Conservation (phyloP, 257 asterid genomes). For the Lavandula angustifolia region DNA sequence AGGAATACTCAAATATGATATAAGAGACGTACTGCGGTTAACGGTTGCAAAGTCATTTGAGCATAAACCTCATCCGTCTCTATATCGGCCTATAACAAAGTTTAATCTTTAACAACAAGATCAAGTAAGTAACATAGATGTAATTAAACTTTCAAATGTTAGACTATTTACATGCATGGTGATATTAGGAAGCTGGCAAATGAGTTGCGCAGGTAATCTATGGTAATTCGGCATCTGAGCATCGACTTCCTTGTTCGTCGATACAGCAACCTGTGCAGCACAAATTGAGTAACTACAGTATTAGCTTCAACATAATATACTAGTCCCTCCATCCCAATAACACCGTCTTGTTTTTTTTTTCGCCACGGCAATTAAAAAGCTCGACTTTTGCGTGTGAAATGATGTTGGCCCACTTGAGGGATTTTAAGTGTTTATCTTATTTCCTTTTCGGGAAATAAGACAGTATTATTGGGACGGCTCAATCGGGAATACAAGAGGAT, state of each 20-base stretch:
- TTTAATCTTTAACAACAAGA: conserved; percentile 25
- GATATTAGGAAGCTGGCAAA: conserved; percentile 73
- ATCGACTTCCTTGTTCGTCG: conserved; percentile 75
- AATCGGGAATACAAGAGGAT: too few relatives aligned
- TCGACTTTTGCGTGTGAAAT: too few relatives aligned
- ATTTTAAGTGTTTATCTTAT: too few relatives aligned
- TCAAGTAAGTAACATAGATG: conserved; percentile 3
- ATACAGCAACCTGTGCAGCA: conserved; percentile 57
- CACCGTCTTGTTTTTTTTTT: too few relatives aligned
- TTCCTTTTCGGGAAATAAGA: too few relatives aligned
- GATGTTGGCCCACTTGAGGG: too few relatives aligned
- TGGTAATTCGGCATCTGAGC: conserved; percentile 68
- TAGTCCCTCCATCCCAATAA: too few relatives aligned
- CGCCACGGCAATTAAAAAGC: too few relatives aligned
- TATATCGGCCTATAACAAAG: conserved; percentile 59
- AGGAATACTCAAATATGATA: neutral
- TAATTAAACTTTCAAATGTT: conserved; percentile 1
- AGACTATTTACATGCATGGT: conserved; percentile 63
- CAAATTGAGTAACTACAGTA: conserved; percentile 14
- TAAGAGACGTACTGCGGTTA: conserved; percentile 55
- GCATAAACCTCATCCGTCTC: conserved; percentile 85
- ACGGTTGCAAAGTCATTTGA: conserved; percentile 83
- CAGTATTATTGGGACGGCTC: too few relatives aligned
- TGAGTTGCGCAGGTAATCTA: conserved; percentile 65
- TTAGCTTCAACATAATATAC: conserved; percentile 3